Evolutionary conservation across 2,329 filamentous ascomycete species (phyloP), one percentile per base, ranked within the genome.

Genomic region (Aureobasidium melanogenum): DNA sequence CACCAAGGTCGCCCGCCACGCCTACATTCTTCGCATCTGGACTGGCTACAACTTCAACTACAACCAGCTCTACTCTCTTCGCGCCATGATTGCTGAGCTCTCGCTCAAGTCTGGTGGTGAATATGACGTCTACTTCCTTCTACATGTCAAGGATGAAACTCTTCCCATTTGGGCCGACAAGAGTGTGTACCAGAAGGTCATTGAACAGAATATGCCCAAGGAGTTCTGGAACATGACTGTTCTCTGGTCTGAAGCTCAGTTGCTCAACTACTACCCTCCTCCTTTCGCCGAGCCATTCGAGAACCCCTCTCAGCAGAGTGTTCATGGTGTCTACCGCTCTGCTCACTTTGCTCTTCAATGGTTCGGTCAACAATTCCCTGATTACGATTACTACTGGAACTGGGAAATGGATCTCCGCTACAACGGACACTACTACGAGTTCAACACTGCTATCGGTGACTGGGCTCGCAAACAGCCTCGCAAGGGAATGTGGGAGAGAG

Each of bases 201-300:
- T 88, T 71, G 78, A 83, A 57, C 84, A 88, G 54, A 82, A 83
- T 28, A 82, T 93, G 14, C 89, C 94, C 0, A 81, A 85, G 65
- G 94, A 99, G 70, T 97, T 99, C 75, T 87, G 84, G 66, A 89
- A 89, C 50, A 86, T 99, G 70, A 89, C 89, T 22, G 96, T 89
- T 0, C 81, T 97, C 7, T 99, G 94, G 94, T 94, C 90, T 0
- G 91, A 96, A 73, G 87, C 88, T 26, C 91, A 97, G 74, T 97
- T 97, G 91, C 81, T 88, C 58, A 84, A 91, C 62, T 82, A 96
- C 67, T 99, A 97, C 74, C 88, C 94, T 57, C 90, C 88, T 52
- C 86, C 96, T 28, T 87, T 90, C 69, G 90, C 95, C 64, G 84
- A 88, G 48, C 91, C 86, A 73, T 80, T 82, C 66, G 80, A 81